Evolutionary conservation across 2,329 filamentous ascomycete species (phyloP).

Genomic region (Nigrospora sphaerica): DNA sequence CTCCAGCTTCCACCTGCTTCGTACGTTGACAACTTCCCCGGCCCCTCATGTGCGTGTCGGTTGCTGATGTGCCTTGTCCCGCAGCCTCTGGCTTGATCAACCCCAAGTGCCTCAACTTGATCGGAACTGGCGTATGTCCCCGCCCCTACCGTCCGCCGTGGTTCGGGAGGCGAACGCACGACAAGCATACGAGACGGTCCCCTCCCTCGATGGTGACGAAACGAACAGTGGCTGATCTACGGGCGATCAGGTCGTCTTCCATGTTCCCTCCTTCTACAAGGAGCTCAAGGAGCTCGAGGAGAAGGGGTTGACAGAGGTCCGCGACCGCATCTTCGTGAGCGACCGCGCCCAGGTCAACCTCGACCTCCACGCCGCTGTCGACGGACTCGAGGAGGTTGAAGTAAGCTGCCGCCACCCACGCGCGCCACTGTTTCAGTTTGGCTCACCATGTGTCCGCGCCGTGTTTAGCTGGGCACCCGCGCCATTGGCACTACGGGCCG

Average conservation of each 20-base stretch:
- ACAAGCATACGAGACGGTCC: no score
- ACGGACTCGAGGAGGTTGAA: slow-evolving; percentile 57
- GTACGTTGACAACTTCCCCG: neutral
- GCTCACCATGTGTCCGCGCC: neutral
- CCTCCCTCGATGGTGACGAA: no score
- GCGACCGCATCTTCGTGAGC: slow-evolving; percentile 53
- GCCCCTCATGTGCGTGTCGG: no score
- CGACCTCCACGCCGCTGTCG: slow-evolving; percentile 56
- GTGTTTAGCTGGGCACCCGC: neutral
- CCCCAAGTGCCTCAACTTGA: slow-evolving; percentile 63
- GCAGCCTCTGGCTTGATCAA: slow-evolving; percentile 61
- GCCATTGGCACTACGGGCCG: slow-evolving; percentile 35
- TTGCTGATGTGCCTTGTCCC: no score
- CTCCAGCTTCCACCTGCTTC: slow-evolving; percentile 6
- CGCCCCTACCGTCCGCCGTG: no score
- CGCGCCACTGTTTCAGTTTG: slow-evolving; percentile 2
- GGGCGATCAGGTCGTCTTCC: slow-evolving; percentile 17
- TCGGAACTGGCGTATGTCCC: slow-evolving; percentile 53
- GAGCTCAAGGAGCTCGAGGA: slow-evolving; percentile 54
- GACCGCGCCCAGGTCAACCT: slow-evolving; percentile 57
- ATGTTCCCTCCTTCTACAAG: slow-evolving; percentile 54
- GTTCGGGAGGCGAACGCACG: no score
- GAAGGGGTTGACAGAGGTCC: slow-evolving; percentile 48
- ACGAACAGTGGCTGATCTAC: neutral
- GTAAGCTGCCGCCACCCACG: slow-evolving; percentile 19